Percentiles rank a stretch among this genome's conserved stretches.
Evolutionary conservation across 2,329 filamentous ascomycete species (phyloP).

Genomic region (Paraphoma chrysanthemicola): DNA sequence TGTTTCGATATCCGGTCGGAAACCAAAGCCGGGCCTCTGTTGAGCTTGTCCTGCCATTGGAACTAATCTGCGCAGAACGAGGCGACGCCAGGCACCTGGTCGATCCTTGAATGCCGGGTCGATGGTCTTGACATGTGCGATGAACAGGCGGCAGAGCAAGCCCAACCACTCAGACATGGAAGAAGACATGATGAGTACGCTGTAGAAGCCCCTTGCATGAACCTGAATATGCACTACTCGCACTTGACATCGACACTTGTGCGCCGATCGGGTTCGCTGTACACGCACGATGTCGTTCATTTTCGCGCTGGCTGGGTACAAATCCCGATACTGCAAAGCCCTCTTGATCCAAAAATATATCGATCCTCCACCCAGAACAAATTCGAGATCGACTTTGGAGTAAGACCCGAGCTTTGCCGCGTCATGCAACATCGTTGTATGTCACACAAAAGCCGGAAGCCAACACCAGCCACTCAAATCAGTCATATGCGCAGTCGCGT

Average conservation of each 20-base stretch:
- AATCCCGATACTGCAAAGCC: neutral
- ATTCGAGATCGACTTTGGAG: neutral
- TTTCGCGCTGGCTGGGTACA: neutral
- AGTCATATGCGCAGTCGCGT: neutral
- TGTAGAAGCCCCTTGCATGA: neutral
- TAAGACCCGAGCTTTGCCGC: neutral
- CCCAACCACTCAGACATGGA: neutral
- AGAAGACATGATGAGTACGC: neutral
- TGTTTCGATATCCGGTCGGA: neutral
- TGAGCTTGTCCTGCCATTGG: too few species aligned
- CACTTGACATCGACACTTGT: neutral
- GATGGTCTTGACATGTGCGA: neutral
- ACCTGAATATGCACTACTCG: neutral
- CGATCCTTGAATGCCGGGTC: neutral
- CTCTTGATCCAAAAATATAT: neutral
- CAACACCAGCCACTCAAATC: neutral
- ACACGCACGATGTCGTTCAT: neutral
- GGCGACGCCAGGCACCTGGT: neutral
- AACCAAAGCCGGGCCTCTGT: neutral
- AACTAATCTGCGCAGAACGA: neutral
- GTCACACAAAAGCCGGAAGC: neutral
- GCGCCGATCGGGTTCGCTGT: neutral
- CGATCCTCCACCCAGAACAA: neutral
- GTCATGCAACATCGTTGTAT: neutral
- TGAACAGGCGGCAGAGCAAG: neutral